Conservation (phyloP, 2,329 filamentous ascomycete genomes). For the Penicillium expansum region DNA sequence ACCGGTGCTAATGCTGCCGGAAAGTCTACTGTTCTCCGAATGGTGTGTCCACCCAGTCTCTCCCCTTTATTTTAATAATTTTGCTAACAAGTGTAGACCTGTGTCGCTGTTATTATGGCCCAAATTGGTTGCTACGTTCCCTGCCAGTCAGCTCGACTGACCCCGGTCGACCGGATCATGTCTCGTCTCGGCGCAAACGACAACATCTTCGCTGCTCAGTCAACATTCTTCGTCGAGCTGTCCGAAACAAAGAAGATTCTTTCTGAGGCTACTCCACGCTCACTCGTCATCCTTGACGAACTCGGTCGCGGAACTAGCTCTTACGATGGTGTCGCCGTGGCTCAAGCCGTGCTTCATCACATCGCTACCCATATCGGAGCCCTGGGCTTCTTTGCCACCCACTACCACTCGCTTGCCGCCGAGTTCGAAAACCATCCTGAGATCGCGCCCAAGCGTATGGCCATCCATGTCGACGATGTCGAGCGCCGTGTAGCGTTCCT, state of each 20-base stretch:
- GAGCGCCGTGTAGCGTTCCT: constrained; percentile 89
- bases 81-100: constrained; percentile 60
- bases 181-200: constrained; percentile 95
- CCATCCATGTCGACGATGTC: constrained; percentile 84
- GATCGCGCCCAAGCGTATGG: constrained; percentile 83
- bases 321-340: constrained; percentile 94
- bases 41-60: constrained; percentile 58
- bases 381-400: constrained; percentile 93
- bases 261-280: constrained; percentile 86
- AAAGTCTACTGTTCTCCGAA: constrained; percentile 92
- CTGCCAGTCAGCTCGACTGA: constrained; percentile 75
- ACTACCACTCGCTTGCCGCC: constrained; percentile 89
- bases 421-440: constrained; percentile 91
- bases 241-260: constrained; percentile 98
- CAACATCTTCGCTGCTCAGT: constrained; percentile 97
- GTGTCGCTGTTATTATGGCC: constrained; percentile 93
- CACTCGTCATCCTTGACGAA: constrained; percentile 94
- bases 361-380: constrained; percentile 90
- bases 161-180: constrained; percentile 96
- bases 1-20: constrained; percentile 96
- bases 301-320: constrained; percentile 91
- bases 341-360: constrained; percentile 95
- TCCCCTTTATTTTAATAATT: not conserved
- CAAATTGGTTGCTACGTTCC: constrained; percentile 94
- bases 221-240: constrained; percentile 96